Conservation (phyloP, 225 moss, liverwort and hornwort genomes). For the Takakia lepidozioides region DNA sequence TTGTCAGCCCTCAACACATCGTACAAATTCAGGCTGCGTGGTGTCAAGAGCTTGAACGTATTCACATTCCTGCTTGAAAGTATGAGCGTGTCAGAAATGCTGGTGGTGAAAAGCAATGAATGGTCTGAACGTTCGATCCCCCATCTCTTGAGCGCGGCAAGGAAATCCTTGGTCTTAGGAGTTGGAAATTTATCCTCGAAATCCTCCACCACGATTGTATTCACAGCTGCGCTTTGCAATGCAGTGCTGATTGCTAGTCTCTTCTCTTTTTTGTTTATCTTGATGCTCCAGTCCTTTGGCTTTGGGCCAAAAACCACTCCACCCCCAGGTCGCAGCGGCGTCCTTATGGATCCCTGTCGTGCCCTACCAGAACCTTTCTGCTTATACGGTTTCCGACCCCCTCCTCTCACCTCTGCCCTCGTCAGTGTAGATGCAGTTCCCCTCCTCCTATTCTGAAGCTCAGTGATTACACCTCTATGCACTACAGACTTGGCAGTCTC, state of each 20-base stretch:
- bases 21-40: slow-evolving; percentile 69
- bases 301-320: slow-evolving; percentile 89
- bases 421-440: slow-evolving; percentile 85
- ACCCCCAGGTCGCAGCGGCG: slow-evolving; percentile 87
- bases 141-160: slow-evolving; percentile 61
- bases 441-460: slow-evolving; percentile 70
- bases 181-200: slow-evolving; percentile 36
- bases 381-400: slow-evolving; percentile 80
- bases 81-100: slow-evolving; percentile 36
- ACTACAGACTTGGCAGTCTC: slow-evolving; percentile 82
- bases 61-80: slow-evolving; percentile 57
- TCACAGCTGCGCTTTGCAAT: slow-evolving; percentile 60
- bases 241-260: slow-evolving; percentile 84
- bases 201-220: slow-evolving; percentile 74
- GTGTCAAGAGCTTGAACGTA: slow-evolving; percentile 67
- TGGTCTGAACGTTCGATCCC: slow-evolving; percentile 46
- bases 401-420: slow-evolving; percentile 74
- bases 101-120: slow-evolving; percentile 49
- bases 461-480: slow-evolving; percentile 73
- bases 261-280: slow-evolving; percentile 93
- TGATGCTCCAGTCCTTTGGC: slow-evolving; percentile 86
- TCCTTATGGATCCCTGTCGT: slow-evolving; percentile 68
- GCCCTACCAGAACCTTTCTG: slow-evolving; percentile 85
- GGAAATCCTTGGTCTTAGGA: slow-evolving; percentile 66
- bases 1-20: slow-evolving; percentile 79